Base-by-base conservation (phyloP, 768 basidiomycete species). In the Phaeotremella fagi region DNA sequence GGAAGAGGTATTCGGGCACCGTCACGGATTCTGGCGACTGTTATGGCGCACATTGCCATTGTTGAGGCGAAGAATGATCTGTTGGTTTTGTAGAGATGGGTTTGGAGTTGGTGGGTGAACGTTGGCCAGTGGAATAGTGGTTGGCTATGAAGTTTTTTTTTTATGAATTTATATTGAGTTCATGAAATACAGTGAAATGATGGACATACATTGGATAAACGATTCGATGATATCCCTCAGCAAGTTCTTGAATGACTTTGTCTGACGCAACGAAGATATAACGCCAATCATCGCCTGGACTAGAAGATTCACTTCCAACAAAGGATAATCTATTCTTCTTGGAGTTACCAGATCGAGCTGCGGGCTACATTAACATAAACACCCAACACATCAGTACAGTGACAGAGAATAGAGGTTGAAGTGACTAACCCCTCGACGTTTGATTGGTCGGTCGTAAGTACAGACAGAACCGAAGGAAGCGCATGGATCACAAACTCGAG, bases 201-300 rank as follows among this genome's bases (percentile, higher is more conserved):
- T 18, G 44, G n/a, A 42, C 64, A 36, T 36, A 66, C 64, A 66
- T 66, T 12, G 64, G 64, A 52, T 66, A 66, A 27, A 54, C 45
- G 20, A 57, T 51, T 11, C 33, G 35, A 12, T 56, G 43, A 38
- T 59, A 66, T 25, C 44, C 54, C 16, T 53, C 52, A 24, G 50
- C 48, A 25, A 66, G 54, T 7, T 48, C 47, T 33, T 53, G 48
- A 24, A 66, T 58, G 26, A 50, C 48, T 15, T 37, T 22, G 16
- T 29, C 50, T 1, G 46, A 48, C 25, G 46, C 50, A 25, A 58
- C 31, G 26, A 52, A 45, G 3, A 48, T 28, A 23, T 58, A 58
- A 3, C 22, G 12, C 38, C 38, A 41, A 6, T 7, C 11, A 7
- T 41, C 38, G 6, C 12, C 6, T 12, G 38, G 18, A 41, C 38